phyloP scores from a whole-genome alignment of 768 basidiomycete genomes.

The Cystobasidium ongulense region DNA sequence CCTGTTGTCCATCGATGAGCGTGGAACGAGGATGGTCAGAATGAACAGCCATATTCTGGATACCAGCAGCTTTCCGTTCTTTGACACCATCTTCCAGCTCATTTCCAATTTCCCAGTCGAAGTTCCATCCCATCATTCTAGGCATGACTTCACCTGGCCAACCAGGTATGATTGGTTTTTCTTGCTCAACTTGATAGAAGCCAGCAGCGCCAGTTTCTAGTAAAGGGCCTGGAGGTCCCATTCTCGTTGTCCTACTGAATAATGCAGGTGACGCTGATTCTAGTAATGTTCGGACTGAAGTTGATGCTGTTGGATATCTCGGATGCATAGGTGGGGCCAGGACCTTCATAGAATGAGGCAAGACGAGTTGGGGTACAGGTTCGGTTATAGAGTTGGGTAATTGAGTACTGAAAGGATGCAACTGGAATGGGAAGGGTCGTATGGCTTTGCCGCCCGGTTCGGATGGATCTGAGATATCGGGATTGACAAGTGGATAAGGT shows the following conservation, averaged over 20 bases:
- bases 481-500: slow-evolving; percentile 15
- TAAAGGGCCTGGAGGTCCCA: slow-evolving; percentile 41
- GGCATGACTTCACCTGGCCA: slow-evolving; percentile 19
- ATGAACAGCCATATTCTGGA: background rate
- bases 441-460: slow-evolving; percentile 12
- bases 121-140: slow-evolving; percentile 31
- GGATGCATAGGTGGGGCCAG: slow-evolving; percentile 18
- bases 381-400: slow-evolving; percentile 7
- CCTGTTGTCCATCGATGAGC: background rate
- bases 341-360: slow-evolving; percentile 6
- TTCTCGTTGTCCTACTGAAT: slow-evolving; percentile 37
- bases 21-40: background rate
- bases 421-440: background rate
- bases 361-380: background rate
- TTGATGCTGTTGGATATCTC: background rate
- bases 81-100: slow-evolving; percentile 14
- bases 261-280: slow-evolving; percentile 10
- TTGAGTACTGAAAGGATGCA: slow-evolving; percentile 13
- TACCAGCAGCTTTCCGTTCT: background rate
- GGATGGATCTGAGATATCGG: background rate
- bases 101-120: slow-evolving; percentile 29
- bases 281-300: slow-evolving; percentile 1
- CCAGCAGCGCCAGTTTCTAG: slow-evolving; percentile 35
- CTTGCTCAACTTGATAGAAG: slow-evolving; percentile 6
- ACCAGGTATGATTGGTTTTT: slow-evolving; percentile 19